phyloP scores from a whole-genome alignment of 495 filamentous ascomycete genomes.

The Amniculicola lignicola region DNA sequence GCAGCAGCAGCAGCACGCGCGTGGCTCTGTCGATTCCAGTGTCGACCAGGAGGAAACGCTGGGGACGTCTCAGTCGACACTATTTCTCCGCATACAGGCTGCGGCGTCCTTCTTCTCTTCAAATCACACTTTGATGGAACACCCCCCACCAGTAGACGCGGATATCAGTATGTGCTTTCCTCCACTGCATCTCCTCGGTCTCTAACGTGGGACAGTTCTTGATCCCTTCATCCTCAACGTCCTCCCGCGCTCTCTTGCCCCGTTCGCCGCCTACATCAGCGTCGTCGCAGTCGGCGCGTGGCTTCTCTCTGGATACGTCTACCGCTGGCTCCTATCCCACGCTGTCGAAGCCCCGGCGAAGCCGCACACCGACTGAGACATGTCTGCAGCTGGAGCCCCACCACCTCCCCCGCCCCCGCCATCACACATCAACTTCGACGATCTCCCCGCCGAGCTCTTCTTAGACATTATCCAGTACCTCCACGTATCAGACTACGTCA shows the following conservation, averaged over 20 bases:
- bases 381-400: constrained; percentile 13
- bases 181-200: neutral
- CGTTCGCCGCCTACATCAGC: constrained; percentile 41
- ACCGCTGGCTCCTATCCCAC: constrained; percentile 31
- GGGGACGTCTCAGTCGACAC: constrained; percentile 47
- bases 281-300: constrained; percentile 38
- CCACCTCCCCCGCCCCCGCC: constrained; percentile 14
- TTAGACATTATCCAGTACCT: constrained; percentile 43
- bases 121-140: constrained; percentile 69
- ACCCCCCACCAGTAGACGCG: constrained; percentile 69
- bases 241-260: constrained; percentile 42
- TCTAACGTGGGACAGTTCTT: constrained; percentile 51
- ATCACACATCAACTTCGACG: constrained; percentile 27
- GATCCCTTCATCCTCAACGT: constrained; percentile 65
- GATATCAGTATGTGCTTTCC: constrained; percentile 61
- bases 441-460: constrained; percentile 46
- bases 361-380: constrained; percentile 36
- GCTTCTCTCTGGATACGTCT: constrained; percentile 41
- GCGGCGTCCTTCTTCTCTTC: constrained; percentile 80
- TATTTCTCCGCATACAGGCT: constrained; percentile 75
- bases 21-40: too few species aligned
- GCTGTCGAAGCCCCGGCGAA: constrained; percentile 22
- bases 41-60: constrained; percentile 23
- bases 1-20: constrained; percentile 35
- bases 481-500: constrained; percentile 39